Evolutionary conservation across 2,329 filamentous ascomycete species (phyloP), one percentile per base, ranked within the genome.

Genomic region (Xylaria sp.): DNA sequence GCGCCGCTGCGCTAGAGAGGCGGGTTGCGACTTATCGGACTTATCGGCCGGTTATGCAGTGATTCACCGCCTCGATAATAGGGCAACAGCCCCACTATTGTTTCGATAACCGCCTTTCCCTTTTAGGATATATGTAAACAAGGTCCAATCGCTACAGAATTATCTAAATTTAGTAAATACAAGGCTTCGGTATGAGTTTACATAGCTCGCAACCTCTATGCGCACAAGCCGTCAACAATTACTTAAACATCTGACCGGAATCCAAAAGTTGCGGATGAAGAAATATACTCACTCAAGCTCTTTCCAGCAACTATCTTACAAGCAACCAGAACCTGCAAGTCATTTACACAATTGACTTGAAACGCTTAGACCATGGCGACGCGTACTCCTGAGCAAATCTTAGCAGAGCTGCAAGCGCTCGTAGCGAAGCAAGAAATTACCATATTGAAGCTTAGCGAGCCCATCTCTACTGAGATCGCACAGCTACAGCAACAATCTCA

Each of bases 361-460:
- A 18, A 53, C 61, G 15, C 12, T n/a, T 28, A 32, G 46, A 41
- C 46, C 10, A 76, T 76, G 76, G 77, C 60, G 59, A 72, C 72
- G 18, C 63, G 66, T 48, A 79, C 80, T 41, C 75, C 80, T 15
- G 74, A 79, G 25, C 75, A 84, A 36, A 82, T 85, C 23, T 78
- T 89, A 15, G 77, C 80, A 41, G 77, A 82, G 18, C 80, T 92
- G 50, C 78, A 82, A 48, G 81, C 86, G 56, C 82, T 92, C 2
- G 85, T 89, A 70, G 78, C 82, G 30, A 77, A 85, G 63, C 85
- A 89, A 60, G 86, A 91, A 71, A 85, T 96, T 68, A 90, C 90
- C 61, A 93, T 97, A 73, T 84, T 95, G 73, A 89, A 88, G 72
- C 89, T 96, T 74, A 92, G 90, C 77, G 91, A 94, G 76, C 90